Evolutionary conservation across 257 asterid species (phyloP), one percentile per base, ranked within the genome.

Genomic region (Cordia subcordata): DNA sequence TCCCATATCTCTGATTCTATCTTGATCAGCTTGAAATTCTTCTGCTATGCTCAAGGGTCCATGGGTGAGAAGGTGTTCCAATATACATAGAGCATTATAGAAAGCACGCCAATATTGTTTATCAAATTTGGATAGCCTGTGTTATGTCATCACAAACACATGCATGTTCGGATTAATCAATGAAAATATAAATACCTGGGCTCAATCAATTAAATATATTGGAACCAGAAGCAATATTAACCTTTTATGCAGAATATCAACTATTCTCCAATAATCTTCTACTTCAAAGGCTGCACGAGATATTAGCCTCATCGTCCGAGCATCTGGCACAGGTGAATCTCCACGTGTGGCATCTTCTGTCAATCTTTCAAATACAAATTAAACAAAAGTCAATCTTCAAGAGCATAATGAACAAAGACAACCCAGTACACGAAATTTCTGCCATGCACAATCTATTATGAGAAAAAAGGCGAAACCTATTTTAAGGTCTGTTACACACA

Each of bases 201-300:
- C 35, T 27, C 4, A 27, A 27, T 27, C 6, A 27, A 27, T 27
- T 27, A 27, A 27, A 42, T 42, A 15, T 20, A n/a, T n/a, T n/a
- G 13, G 19, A 13, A 47, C 23, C 8, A 11, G n/a, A 13, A 45
- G 11, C n/a, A 17, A 57, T 11, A 6, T 14, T 4, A 58, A 89
- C 97, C 87, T 84, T 42, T 62, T 79, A 62, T 86, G 94, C 63
- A 86, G 80, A 69, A 89, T 79, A 39, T 81, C 90, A 16, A 81
- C 86, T 22, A 86, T 82, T 71, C 97, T 74, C 39, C 84, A 89
- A 49, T 84, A 89, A 68, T 89, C 95, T 68, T 86, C 97, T 13
- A 89, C 94, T 67, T 89, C 97, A 37, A 89, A 89, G 27, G 97
- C 95, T 10, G 95, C 97, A n/a, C 84, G 87, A 8, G 95, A 81